Evolutionary conservation across 2,329 filamentous ascomycete species (phyloP).

Genomic region (Metarhizium album): DNA sequence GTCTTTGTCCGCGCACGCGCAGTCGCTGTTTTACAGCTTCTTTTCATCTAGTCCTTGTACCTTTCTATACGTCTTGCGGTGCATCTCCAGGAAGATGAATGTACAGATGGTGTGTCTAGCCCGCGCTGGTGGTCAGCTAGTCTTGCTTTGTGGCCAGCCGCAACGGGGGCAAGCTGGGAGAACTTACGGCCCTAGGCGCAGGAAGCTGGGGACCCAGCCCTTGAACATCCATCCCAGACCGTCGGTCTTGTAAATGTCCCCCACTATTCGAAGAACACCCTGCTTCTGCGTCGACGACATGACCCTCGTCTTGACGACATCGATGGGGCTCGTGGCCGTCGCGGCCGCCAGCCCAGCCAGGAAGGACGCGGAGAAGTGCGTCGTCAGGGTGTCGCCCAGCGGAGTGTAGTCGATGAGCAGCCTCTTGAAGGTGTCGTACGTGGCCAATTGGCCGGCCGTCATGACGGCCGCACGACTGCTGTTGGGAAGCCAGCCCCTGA

Average conservation of each 20-base stretch:
- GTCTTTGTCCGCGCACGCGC: slow-evolving; percentile 3
- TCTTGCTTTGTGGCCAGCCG: not conserved
- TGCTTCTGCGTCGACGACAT: slow-evolving; percentile 55
- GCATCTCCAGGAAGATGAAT: slow-evolving; percentile 77
- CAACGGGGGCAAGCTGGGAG: not conserved
- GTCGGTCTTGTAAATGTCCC: slow-evolving; percentile 58
- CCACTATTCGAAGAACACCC: slow-evolving; percentile 48
- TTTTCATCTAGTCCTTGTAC: slow-evolving; percentile 28
- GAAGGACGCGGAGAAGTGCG: slow-evolving; percentile 69
- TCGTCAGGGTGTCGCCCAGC: slow-evolving; percentile 58
- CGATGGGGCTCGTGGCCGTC: slow-evolving; percentile 73
- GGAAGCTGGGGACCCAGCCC: slow-evolving; percentile 74
- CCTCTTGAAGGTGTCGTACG: slow-evolving; percentile 74
- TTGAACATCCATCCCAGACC: slow-evolving; percentile 79
- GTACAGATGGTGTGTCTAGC: slow-evolving; percentile 73
- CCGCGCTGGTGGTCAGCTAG: not conserved
- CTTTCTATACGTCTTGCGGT: slow-evolving; percentile 65
- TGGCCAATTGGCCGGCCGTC: slow-evolving; percentile 76
- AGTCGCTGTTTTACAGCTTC: slow-evolving; percentile 13
- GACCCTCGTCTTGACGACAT: slow-evolving; percentile 81
- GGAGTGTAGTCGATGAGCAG: slow-evolving; percentile 55
- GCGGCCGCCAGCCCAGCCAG: slow-evolving; percentile 75
- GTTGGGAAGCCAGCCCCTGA: slow-evolving; percentile 80
- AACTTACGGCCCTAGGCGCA: slow-evolving; percentile 52
- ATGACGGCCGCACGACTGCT: slow-evolving; percentile 72